Evolutionary conservation across 768 basidiomycete genomes (phyloP).

Genomic region (Trametes cinnabarina): DNA sequence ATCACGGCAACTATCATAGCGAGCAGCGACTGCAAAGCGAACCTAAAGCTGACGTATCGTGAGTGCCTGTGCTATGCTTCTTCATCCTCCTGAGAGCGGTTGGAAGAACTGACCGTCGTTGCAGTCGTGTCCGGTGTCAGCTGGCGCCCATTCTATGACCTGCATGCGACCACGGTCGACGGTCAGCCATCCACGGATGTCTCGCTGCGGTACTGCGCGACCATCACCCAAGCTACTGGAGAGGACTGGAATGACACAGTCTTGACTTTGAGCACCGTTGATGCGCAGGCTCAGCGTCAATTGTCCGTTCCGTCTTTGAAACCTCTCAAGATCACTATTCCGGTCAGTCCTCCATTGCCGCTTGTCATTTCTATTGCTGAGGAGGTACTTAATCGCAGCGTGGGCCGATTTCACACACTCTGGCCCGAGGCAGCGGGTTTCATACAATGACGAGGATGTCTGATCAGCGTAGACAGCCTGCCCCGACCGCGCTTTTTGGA

Average conservation of each 20-base stretch:
- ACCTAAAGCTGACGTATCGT: slow-evolving; percentile 50
- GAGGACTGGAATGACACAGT: slow-evolving; percentile 56
- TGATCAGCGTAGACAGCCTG: too few relatives aligned
- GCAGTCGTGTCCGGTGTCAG: slow-evolving; percentile 49
- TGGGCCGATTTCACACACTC: too few relatives aligned
- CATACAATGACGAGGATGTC: too few relatives aligned
- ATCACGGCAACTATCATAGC: slow-evolving; percentile 9
- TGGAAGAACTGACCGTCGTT: too few relatives aligned
- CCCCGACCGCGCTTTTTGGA: too few relatives aligned
- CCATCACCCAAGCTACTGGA: slow-evolving; percentile 53
- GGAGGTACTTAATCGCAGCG: too few relatives aligned
- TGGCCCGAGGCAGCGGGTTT: too few relatives aligned
- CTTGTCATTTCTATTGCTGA: too few relatives aligned
- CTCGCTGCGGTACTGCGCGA: slow-evolving; percentile 53
- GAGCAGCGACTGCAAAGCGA: slow-evolving; percentile 20
- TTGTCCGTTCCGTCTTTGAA: slow-evolving; percentile 21
- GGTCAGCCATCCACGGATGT: slow-evolving; percentile 45
- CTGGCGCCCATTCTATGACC: slow-evolving; percentile 59
- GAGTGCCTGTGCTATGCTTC: background rate
- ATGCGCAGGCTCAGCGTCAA: slow-evolving; percentile 34
- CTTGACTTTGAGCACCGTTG: slow-evolving; percentile 53
- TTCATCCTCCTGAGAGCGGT: too few relatives aligned
- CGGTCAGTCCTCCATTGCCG: background rate
- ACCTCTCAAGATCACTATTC: background rate
- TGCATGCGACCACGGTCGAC: slow-evolving; percentile 47